phyloP scores from a whole-genome alignment of 106 monocot genomes.

The Platanthera zijinensis region DNA sequence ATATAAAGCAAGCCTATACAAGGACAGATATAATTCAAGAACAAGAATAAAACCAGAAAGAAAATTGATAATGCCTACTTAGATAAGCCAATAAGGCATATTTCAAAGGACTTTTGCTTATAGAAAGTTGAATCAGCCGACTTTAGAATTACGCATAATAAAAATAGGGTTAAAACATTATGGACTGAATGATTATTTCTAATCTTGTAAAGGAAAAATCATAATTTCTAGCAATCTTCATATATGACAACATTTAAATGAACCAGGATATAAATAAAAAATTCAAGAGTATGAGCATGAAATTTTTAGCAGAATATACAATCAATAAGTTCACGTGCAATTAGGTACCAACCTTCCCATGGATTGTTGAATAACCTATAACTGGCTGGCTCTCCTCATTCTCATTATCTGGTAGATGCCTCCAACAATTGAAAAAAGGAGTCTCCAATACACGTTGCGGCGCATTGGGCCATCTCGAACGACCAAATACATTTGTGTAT shows the following conservation, averaged over 20 bases:
- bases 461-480: slow-evolving; percentile 71
- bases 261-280: neutral
- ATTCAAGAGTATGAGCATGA: neutral
- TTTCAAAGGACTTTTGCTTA: neutral
- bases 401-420: slow-evolving; percentile 50
- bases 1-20: neutral
- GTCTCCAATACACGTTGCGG: slow-evolving; percentile 67
- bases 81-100: neutral
- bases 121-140: neutral
- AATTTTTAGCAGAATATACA: neutral
- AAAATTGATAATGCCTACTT: neutral
- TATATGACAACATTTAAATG: neutral
- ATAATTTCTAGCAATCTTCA: neutral
- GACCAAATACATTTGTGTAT: slow-evolving; percentile 64
- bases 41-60: neutral
- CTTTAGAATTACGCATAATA: neutral
- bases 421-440: slow-evolving; percentile 42
- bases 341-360: slow-evolving; percentile 46
- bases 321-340: neutral
- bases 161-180: neutral
- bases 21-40: neutral
- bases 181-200: neutral
- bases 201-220: neutral
- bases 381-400: slow-evolving; percentile 56
- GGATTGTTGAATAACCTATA: slow-evolving; percentile 55